Evolutionary conservation across 257 asterid genomes (phyloP), one percentile per base, ranked within the genome.

Genomic region (Rauvolfia tetraphylla): DNA sequence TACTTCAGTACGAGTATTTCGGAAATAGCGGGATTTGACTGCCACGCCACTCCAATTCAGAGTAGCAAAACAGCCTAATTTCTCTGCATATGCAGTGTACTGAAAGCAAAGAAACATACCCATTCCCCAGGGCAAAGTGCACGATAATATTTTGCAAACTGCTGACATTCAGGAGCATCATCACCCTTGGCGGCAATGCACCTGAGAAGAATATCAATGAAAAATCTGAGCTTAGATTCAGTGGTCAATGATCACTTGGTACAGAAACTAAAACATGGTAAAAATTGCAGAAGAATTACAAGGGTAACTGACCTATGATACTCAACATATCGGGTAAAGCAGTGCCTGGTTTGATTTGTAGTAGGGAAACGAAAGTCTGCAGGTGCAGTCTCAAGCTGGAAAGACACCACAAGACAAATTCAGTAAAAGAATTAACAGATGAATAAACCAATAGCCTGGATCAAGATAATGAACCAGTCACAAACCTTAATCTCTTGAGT

Each of bases 281-380:
- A 48, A 17, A 15, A 51, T 29, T 20, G 53, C 56, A 2, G n/a
- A 20, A 58, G 22, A 29, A 27, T 0, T 2, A 34, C 29, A 17
- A 33, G 29, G 33, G 6, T 54, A 76, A 17, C 90, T 77, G 79
- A 92, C 97, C 97, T 87, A 81, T 94, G 97, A 85, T 87, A 94
- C 81, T 94, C 98, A 6, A 94, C 85, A 79, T 94, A 94, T 82
- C 97, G 85, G 72, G 98, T 92, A 86, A 94, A 94, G 92, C 98
- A 94, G 79, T 94, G 98, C 82, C 98, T 90, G 49, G 95, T 85
- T 89, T 94, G 97, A 84, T 94, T 94, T 54, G 98, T 94, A 34
- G 98, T 94, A 29, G 98, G 98, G 84, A 94, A 94, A 68, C 98
- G 98, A 79, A 89, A 94, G 81, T 94, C 97, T 51, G 97, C 98